These are phyloP conservation scores for Glonium stellatum DNA, from an alignment of 495 filamentous ascomycete species.

Conservation along the genomic window DNA sequence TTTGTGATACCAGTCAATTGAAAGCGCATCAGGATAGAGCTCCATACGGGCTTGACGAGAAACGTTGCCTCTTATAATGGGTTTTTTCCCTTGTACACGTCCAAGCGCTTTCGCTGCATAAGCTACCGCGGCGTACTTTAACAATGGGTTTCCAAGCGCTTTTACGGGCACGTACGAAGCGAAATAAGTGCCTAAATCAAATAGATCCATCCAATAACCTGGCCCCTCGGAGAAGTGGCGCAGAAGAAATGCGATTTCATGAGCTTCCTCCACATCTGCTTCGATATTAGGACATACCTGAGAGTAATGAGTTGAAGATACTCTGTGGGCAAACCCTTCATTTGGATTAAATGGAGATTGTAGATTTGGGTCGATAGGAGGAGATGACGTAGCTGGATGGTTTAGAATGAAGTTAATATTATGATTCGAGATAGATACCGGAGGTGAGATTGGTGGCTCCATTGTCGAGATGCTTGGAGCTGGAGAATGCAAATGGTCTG, in stretches of 20 bases:
- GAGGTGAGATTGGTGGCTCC: slow-evolving; percentile 36
- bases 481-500: slow-evolving; percentile 19
- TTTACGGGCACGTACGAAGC: slow-evolving; percentile 52
- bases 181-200: slow-evolving; percentile 55
- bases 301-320: background rate
- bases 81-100: slow-evolving; percentile 46
- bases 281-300: slow-evolving; percentile 1
- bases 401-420: slow-evolving; percentile 55
- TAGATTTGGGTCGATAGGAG: slow-evolving; percentile 43
- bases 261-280: slow-evolving; percentile 33
- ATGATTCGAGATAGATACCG: slow-evolving; percentile 41
- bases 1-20: slow-evolving; percentile 49
- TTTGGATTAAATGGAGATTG: slow-evolving; percentile 32
- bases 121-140: slow-evolving; percentile 55
- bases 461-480: slow-evolving; percentile 31
- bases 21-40: slow-evolving; percentile 41
- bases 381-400: slow-evolving; percentile 45
- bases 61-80: slow-evolving; percentile 44
- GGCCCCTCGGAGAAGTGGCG: slow-evolving; percentile 56
- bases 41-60: slow-evolving; percentile 48
- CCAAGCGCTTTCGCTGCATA: slow-evolving; percentile 58
- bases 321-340: slow-evolving; percentile 10
- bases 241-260: slow-evolving; percentile 54
- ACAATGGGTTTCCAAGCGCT: slow-evolving; percentile 49
- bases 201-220: slow-evolving; percentile 61